These are phyloP conservation scores for Fusarium sp. DNA, from an alignment of 2,329 filamentous ascomycete species.

Conservation along the genomic window DNA sequence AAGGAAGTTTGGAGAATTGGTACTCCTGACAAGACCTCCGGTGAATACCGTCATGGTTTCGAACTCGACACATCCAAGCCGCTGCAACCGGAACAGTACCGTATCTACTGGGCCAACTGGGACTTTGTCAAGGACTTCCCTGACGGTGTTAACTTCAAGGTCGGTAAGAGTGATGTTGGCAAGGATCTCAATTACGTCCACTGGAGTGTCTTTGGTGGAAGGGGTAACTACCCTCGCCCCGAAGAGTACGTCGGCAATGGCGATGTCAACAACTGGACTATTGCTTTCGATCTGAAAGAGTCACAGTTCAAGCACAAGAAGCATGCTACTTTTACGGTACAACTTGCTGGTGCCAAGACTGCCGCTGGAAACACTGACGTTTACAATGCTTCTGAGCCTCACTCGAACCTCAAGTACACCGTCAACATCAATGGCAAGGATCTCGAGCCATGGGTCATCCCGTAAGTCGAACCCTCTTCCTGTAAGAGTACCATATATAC, in stretches of 20 bases:
- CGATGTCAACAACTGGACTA: conserved; percentile 69
- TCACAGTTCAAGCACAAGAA: conserved; percentile 55
- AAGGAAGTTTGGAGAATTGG: conserved; percentile 72
- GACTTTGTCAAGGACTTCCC: conserved; percentile 71
- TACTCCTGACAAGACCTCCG: conserved; percentile 69
- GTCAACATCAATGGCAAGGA: conserved; percentile 55
- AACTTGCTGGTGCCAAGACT: conserved; percentile 70
- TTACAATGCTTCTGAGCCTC: conserved; percentile 64
- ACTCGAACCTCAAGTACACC: conserved; percentile 63
- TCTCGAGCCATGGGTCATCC: conserved; percentile 66
- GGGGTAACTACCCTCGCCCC: conserved; percentile 59
- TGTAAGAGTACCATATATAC: background rate
- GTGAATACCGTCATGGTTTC: conserved; percentile 70
- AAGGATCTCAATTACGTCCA: conserved; percentile 72
- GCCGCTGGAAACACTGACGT: conserved; percentile 70
- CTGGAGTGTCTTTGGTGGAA: conserved; percentile 71
- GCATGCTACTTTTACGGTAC: conserved; percentile 69
- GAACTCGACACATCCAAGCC: conserved; percentile 60
- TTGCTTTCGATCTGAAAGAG: conserved; percentile 61
- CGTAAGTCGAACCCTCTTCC: conserved; percentile 49
- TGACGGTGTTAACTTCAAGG: conserved; percentile 65
- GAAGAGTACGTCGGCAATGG: conserved; percentile 56
- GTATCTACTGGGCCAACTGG: conserved; percentile 70
- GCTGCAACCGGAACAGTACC: conserved; percentile 65
- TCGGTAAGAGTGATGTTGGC: conserved; percentile 62